A percentile compares a stretch with the other conserved stretches of the same genome.
Evolutionary conservation across 176 grass and related monocot genomes (phyloP).

Genomic region (Cymbopogon citratus): DNA sequence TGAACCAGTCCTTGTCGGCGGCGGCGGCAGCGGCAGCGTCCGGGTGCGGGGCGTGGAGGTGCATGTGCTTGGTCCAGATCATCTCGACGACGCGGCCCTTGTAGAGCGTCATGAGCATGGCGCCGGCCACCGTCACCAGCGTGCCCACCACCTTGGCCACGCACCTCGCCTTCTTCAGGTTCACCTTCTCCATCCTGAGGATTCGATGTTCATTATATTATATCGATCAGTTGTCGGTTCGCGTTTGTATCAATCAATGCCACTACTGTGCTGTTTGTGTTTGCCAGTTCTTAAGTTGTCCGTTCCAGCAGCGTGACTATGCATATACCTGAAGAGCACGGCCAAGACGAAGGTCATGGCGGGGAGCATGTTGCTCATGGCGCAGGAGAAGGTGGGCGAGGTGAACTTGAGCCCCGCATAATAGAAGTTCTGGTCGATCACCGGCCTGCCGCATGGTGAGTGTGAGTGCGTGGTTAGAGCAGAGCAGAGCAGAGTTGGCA

Average conservation of each 20-base stretch:
- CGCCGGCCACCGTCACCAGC: conserved; percentile 82
- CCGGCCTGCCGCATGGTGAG: conserved; percentile 39
- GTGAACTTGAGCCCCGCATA: conserved; percentile 94
- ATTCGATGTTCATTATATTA: neutral
- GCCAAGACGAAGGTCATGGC: conserved; percentile 96
- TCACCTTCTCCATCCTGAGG: conserved; percentile 86
- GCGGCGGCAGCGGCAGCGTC: neutral
- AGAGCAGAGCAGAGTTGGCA: neutral
- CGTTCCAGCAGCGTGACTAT: neutral
- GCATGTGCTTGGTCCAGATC: conserved; percentile 64
- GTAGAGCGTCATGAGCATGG: conserved; percentile 99
- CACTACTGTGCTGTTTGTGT: neutral
- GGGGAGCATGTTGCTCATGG: conserved; percentile 99
- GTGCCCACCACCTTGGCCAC: conserved; percentile 91
- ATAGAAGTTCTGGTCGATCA: conserved; percentile 98
- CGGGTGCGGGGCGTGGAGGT: conserved; percentile 28
- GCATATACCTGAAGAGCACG: conserved; percentile 68
- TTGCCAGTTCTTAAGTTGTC: neutral
- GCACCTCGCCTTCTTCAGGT: conserved; percentile 78
- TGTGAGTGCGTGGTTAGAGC: neutral
- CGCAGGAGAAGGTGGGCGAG: conserved; percentile 96
- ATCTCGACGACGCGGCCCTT: conserved; percentile 82
- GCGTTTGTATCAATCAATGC: neutral
- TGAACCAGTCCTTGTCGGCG: conserved; percentile 87
- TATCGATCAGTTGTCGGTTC: neutral